These are phyloP conservation scores for Zasmidium citrigriseum DNA, from an alignment of 2,329 filamentous ascomycete genomes.

Conservation along the genomic window DNA sequence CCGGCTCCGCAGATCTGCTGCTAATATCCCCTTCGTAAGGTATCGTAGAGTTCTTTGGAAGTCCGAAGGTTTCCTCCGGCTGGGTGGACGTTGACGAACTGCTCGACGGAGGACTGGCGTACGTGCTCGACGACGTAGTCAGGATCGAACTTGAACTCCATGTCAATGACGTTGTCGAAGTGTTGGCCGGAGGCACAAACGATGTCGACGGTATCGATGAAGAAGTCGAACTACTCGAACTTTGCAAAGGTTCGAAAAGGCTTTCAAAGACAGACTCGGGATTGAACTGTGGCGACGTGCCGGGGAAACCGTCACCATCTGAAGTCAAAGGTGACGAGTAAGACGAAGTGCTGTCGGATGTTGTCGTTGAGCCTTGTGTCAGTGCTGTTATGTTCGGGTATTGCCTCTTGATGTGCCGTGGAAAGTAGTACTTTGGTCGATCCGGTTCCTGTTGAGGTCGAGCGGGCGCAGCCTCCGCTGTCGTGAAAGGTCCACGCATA, in stretches of 20 bases:
- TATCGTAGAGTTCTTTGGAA: background rate
- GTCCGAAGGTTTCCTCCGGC: background rate
- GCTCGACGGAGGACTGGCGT: background rate
- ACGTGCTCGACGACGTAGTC: background rate
- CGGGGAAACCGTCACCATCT: background rate
- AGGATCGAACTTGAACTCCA: slow-evolving; percentile 1
- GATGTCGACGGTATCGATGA: background rate
- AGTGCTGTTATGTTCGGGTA: slow-evolving; percentile 34
- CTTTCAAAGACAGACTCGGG: slow-evolving; percentile 1
- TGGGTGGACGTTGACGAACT: slow-evolving; percentile 5
- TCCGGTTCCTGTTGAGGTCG: slow-evolving; percentile 39
- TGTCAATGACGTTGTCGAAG: slow-evolving; percentile 8
- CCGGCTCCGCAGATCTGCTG: background rate
- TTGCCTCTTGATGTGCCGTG: slow-evolving; percentile 48
- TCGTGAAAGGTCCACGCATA: slow-evolving; percentile 44
- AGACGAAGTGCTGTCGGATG: slow-evolving; percentile 10
- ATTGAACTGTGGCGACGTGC: background rate
- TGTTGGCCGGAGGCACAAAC: background rate
- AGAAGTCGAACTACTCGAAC: background rate
- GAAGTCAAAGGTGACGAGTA: background rate
- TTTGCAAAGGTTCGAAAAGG: slow-evolving; percentile 3
- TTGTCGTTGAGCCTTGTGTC: slow-evolving; percentile 9
- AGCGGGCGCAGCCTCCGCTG: slow-evolving; percentile 52
- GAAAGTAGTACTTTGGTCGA: slow-evolving; percentile 50
- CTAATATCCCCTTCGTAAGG: background rate